Evolutionary conservation across 441 rosid genomes (phyloP).

Genomic region (Gossypium davidsonii): DNA sequence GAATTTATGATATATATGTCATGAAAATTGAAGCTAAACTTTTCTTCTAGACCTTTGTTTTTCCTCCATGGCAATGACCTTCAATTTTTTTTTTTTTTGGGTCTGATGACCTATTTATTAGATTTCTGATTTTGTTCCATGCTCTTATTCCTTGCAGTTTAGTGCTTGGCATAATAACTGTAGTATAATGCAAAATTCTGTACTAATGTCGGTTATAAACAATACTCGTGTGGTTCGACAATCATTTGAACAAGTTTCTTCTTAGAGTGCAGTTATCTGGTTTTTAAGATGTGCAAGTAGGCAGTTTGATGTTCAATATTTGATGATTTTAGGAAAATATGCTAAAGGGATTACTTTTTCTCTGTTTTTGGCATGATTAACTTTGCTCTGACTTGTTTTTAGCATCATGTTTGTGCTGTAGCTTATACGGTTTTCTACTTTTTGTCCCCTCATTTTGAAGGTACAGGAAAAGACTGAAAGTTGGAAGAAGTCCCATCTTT

Average conservation of each 20-base stretch:
- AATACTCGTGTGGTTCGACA: neutral
- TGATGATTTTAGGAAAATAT: neutral
- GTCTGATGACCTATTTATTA: neutral
- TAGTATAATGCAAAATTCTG: neutral
- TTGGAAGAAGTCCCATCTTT: conserved; percentile 21
- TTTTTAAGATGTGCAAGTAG: neutral
- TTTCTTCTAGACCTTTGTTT: neutral
- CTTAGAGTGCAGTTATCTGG: neutral
- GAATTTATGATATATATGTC: neutral
- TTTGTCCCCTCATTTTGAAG: conserved; percentile 21
- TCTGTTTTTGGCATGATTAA: neutral
- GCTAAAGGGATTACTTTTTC: neutral
- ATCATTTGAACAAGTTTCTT: neutral
- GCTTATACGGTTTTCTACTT: conserved; percentile 16
- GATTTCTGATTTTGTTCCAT: neutral
- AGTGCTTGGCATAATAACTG: neutral
- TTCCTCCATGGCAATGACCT: neutral
- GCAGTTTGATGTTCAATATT: neutral
- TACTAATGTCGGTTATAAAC: neutral
- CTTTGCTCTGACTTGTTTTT: neutral
- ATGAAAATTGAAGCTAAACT: neutral
- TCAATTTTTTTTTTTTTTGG: neutral
- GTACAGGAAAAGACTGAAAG: conserved; percentile 31
- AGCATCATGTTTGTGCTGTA: neutral
- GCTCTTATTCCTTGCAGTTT: neutral